phyloP scores from a whole-genome alignment of 495 filamentous ascomycete genomes.

The Penicillium atrosanguineum region DNA sequence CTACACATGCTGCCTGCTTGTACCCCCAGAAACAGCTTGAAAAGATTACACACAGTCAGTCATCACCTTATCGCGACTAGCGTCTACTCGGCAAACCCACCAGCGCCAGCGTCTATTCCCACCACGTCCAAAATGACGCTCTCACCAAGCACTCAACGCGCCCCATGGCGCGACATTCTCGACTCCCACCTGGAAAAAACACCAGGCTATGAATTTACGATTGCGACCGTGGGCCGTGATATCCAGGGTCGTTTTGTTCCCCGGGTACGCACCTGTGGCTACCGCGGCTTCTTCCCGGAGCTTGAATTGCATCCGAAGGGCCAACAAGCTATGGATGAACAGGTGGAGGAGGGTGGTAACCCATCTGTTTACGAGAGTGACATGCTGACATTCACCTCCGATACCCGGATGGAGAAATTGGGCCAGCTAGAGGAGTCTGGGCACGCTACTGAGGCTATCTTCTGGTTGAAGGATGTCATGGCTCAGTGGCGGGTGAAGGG shows the following conservation, averaged over 20 bases:
- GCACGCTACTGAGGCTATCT: constrained; percentile 73
- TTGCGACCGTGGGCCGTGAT: constrained; percentile 60
- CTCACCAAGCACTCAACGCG: constrained; percentile 23
- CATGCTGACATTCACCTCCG: constrained; percentile 78
- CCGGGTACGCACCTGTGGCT: constrained; percentile 65
- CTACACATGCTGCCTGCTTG: background rate
- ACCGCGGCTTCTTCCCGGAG: constrained; percentile 76
- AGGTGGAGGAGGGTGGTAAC: constrained; percentile 53
- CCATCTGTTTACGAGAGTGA: constrained; percentile 69
- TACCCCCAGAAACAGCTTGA: background rate
- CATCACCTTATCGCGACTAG: background rate
- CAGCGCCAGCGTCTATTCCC: background rate
- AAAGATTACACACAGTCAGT: background rate
- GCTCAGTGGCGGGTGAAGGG: constrained; percentile 87
- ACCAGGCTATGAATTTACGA: constrained; percentile 63
- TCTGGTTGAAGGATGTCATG: constrained; percentile 68
- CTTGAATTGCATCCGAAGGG: constrained; percentile 48
- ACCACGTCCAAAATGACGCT: constrained; percentile 5
- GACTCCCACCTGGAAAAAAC: constrained; percentile 61
- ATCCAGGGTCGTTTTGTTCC: constrained; percentile 44
- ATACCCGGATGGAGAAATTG: constrained; percentile 81
- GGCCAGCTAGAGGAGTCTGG: constrained; percentile 57
- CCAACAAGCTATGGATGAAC: constrained; percentile 64
- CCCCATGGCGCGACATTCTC: constrained; percentile 70
- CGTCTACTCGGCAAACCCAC: background rate